Evolutionary conservation across 257 asterid species (phyloP), one percentile per base, ranked within the genome.

Genomic region (Lycium barbarum): DNA sequence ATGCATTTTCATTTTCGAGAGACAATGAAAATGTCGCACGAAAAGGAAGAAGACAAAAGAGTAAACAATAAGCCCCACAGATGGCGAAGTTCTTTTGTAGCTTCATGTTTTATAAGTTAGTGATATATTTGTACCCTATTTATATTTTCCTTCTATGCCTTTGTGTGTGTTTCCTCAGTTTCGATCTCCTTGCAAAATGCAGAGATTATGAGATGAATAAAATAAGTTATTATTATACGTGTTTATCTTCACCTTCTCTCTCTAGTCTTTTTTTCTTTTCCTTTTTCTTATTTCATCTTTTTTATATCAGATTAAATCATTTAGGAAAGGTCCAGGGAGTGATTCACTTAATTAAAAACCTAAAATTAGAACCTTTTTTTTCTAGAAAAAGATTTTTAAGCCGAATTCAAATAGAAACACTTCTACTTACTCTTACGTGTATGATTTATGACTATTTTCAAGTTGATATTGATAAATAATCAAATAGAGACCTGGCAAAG

Each of bases 191-290:
- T 51, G 82, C 82, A 51, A 76, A 76, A 51, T 76, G 82, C 63
- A 76, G 82, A 51, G 63, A 51, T 76, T 51, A 76, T 76, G 82
- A 51, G 63, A 51, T 14, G 82, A 76, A 76, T 76, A 76, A 76
- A 76, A 8, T 51, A 26, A 76, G 22, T 49, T 76, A 51, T 76
- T 51, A 22, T 53, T 43, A 8, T 18, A 43, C 10, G 11, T 17
- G 15, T 68, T 36, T 18, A 17, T 9, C 18, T 59, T 59, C 1
- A n/a, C 67, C 35, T n/a, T 61, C 67, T 61, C 2, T 55, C 13
- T 36, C 14, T 17, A 38, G 26, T 61, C 22, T 13, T 35, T 17
- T 17, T 40, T 7, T 3, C 7, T 38, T 18, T 33, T 8, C 9
- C 2, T 36, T 67, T 67, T 35, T 68, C 11, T 67, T 7, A 67